Conservation (phyloP, 257 asterid species). For the Ligustrum vulgare region DNA sequence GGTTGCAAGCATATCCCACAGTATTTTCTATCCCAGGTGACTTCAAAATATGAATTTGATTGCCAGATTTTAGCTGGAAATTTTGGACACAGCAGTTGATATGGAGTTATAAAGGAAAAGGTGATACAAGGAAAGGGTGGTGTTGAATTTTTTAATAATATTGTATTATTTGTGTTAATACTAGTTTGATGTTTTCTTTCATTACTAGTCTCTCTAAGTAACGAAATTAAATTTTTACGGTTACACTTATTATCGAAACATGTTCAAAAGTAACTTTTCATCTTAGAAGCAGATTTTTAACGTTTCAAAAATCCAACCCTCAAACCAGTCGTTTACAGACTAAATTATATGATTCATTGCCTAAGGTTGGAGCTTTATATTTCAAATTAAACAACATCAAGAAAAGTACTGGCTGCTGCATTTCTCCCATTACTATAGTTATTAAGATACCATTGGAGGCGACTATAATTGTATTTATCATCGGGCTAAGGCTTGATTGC, state of each 20-base stretch:
- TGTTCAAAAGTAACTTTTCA: background rate
- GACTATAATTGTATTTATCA: too few species aligned
- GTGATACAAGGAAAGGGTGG: background rate
- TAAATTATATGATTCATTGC: too few species aligned
- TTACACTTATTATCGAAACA: too few species aligned
- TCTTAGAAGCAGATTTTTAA: background rate
- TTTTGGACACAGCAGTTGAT: background rate
- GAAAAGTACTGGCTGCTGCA: too few species aligned
- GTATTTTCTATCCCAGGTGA: conserved; percentile 68
- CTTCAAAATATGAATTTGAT: background rate
- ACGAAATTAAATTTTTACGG: background rate
- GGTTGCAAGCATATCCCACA: conserved; percentile 56
- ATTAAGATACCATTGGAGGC: too few species aligned
- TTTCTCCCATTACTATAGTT: too few species aligned
- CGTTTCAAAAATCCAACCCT: too few species aligned
- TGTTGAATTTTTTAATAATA: background rate
- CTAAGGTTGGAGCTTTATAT: too few species aligned
- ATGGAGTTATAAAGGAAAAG: background rate
- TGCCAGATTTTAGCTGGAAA: background rate
- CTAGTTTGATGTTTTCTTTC: background rate
- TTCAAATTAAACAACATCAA: too few species aligned
- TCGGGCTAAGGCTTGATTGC: too few species aligned
- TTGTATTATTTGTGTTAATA: background rate
- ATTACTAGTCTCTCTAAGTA: background rate
- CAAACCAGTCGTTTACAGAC: too few species aligned